phyloP scores from a whole-genome alignment of 306 rosid species.

The Cicer arietinum region DNA sequence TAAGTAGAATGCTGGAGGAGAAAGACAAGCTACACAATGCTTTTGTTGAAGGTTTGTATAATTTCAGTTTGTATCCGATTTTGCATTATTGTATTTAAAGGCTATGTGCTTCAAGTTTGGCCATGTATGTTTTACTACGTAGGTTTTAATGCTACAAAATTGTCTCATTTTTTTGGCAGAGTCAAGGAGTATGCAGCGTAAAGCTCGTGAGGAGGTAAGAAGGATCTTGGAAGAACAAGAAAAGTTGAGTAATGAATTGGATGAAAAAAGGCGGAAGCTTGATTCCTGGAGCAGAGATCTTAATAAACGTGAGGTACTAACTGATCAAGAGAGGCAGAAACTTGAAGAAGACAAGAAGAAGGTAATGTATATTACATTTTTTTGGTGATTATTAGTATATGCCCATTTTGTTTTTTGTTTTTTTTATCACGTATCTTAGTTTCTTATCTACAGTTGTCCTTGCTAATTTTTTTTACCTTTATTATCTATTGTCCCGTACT shows the following conservation, averaged over 20 bases:
- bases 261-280: conserved; percentile 69
- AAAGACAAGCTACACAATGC: conserved; percentile 69
- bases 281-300: conserved; percentile 81
- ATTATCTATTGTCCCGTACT: conserved; percentile 11
- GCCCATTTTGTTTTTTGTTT: too few relatives aligned
- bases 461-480: neutral
- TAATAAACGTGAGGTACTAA: conserved; percentile 79
- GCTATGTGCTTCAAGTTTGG: conserved; percentile 6
- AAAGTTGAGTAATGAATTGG: conserved; percentile 72
- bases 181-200: conserved; percentile 71
- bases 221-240: conserved; percentile 81
- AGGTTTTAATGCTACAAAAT: conserved; percentile 5
- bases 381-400: neutral
- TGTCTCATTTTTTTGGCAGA: conserved; percentile 52
- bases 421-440: conserved; percentile 1
- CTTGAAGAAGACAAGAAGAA: conserved; percentile 83
- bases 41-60: conserved; percentile 13
- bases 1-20: conserved; percentile 76
- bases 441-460: conserved; percentile 15
- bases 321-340: conserved; percentile 80
- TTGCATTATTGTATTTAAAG: neutral
- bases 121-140: neutral
- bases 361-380: conserved; percentile 50
- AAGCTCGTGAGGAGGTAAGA: conserved; percentile 62
- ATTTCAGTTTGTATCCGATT: neutral